These are phyloP conservation scores for Fusarium caatingaense DNA, from an alignment of 2,329 filamentous ascomycete species.

Conservation along the genomic window DNA sequence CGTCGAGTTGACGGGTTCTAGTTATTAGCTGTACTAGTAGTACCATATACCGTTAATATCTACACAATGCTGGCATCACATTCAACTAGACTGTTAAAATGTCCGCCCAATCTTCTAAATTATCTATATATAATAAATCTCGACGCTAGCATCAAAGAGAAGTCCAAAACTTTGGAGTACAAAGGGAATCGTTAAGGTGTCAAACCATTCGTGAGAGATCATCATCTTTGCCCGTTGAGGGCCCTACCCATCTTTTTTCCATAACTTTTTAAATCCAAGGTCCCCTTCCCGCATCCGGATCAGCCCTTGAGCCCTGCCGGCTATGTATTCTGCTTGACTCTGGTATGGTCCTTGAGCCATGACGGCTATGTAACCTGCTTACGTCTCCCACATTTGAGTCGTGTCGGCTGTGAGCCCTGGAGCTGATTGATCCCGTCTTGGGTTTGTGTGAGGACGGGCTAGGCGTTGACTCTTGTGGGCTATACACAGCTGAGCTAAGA, in stretches of 20 bases:
- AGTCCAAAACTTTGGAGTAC: slow-evolving; percentile 9
- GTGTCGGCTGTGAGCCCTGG: slow-evolving; percentile 35
- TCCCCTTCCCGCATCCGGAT: slow-evolving; percentile 22
- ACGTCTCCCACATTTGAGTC: slow-evolving; percentile 21
- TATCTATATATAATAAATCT: slow-evolving; percentile 25
- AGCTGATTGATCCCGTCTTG: slow-evolving; percentile 34
- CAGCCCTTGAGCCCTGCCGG: slow-evolving; percentile 27
- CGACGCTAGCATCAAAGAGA: slow-evolving; percentile 18
- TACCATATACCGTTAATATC: neutral
- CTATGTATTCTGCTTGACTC: slow-evolving; percentile 28
- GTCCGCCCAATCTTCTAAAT: slow-evolving; percentile 13
- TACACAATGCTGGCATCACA: neutral
- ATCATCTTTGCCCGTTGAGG: slow-evolving; percentile 10
- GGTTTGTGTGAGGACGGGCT: slow-evolving; percentile 35
- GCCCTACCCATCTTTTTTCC: slow-evolving; percentile 1
- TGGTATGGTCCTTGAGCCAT: slow-evolving; percentile 13
- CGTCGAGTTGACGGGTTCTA: neutral
- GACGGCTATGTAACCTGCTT: slow-evolving; percentile 35
- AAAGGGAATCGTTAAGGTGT: slow-evolving; percentile 33
- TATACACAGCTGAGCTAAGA: slow-evolving; percentile 66
- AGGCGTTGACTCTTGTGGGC: slow-evolving; percentile 48
- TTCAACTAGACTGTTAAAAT: neutral
- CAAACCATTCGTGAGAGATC: slow-evolving; percentile 30
- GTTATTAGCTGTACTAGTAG: neutral
- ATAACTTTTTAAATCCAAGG: slow-evolving; percentile 32